Evolutionary conservation across 2,329 filamentous ascomycete species (phyloP), one percentile per base, ranked within the genome.

Genomic region (Apiospora phragmitis): DNA sequence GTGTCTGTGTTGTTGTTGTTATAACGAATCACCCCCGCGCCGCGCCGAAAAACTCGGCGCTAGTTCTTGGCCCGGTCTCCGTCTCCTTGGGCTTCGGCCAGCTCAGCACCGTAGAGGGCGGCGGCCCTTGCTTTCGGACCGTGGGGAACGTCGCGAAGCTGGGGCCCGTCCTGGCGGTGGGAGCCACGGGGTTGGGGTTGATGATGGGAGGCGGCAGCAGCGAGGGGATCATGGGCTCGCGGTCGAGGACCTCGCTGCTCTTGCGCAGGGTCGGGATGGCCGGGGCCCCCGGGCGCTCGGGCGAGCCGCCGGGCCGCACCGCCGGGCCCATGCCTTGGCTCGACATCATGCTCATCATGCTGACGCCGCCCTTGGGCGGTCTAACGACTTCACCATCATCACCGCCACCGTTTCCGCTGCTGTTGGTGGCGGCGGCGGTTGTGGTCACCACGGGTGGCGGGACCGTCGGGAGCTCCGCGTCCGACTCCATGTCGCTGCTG

Each of bases 61-160:
- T 62, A 62, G 18, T 38, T 32, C 55, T 32, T 4, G 21, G 18
- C 4, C 8, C 11, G 7, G 32, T 32, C 29, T 62, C 29, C 18
- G 21, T 32, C 16, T 38, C 8, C 55, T 38, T 62, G 32, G 55
- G 18, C n/a, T 26, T 49, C 29, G 55, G 55, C 8, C 32, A 8
- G 9, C 9, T 43, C 65, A 41, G 35, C 26, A 41, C 21, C 35
- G 62, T 24, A 12, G 65, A 1, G 2, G 65, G 42, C 42, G 65
- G 42, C 42, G 65, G 65, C n/a, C 65, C 65, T 12, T 62, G 55
- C 41, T 43, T 43, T 42, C 77, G 76, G 16, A 76, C 71, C 41
- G 72, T 71, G 29, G 78, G 78, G 71, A 79, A 79, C 38, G 76
- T 76, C 24, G 77, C 75, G 67, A 79, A 77, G 69, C 74, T 76